These are phyloP conservation scores for Fusarium solani-melongenae DNA, from an alignment of 2,329 filamentous ascomycete species.

Conservation along the genomic window DNA sequence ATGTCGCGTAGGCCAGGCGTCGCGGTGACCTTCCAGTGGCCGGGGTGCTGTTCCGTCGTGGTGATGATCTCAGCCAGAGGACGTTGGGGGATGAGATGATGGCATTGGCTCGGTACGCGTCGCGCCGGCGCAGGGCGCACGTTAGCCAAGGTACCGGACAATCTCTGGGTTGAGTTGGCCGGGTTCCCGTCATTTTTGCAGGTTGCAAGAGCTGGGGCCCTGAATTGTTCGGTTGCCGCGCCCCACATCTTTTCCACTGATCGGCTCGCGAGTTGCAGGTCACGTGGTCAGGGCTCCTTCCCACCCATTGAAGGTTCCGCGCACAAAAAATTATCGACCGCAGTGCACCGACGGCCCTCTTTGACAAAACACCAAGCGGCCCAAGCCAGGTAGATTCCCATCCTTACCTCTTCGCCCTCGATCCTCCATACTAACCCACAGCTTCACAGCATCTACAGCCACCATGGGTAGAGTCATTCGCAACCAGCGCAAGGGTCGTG, in stretches of 20 bases:
- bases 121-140: slow-evolving; percentile 6
- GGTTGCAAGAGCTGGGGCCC: slow-evolving; percentile 5
- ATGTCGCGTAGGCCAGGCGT: background rate
- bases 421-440: slow-evolving; percentile 44
- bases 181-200: background rate
- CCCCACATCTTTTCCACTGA: slow-evolving; percentile 8
- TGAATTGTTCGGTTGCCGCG: slow-evolving; percentile 4
- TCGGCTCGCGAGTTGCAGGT: slow-evolving; percentile 40
- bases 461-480: slow-evolving; percentile 71
- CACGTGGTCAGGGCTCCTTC: slow-evolving; percentile 53
- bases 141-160: slow-evolving; percentile 12
- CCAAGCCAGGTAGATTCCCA: slow-evolving; percentile 52
- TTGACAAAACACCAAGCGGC: slow-evolving; percentile 55
- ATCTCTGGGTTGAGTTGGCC: slow-evolving; percentile 14
- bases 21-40: background rate
- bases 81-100: slow-evolving; percentile 19
- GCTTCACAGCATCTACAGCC: slow-evolving; percentile 48
- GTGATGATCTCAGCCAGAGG: slow-evolving; percentile 27
- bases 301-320: slow-evolving; percentile 40
- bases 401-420: slow-evolving; percentile 40
- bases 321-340: slow-evolving; percentile 53
- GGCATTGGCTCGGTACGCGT: slow-evolving; percentile 25
- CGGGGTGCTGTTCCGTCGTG: slow-evolving; percentile 12
- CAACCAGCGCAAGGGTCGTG: slow-evolving; percentile 72
- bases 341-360: slow-evolving; percentile 44